Evolutionary conservation across 257 asterid species (phyloP), one percentile per base, ranked within the genome.

Genomic region (Paraleonurus japonicus): DNA sequence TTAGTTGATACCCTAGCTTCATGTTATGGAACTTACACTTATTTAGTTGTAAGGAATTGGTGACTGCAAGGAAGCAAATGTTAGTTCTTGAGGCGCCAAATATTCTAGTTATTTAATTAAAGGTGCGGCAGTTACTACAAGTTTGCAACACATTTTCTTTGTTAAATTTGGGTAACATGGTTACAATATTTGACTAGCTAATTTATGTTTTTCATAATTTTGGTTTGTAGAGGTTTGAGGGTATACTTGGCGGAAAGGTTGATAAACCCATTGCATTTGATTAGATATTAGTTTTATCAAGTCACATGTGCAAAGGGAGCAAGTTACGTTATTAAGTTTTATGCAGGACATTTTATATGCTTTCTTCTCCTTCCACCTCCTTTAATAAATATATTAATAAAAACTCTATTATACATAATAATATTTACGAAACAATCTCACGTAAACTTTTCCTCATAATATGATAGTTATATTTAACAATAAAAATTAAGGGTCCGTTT

Each of bases 41-140:
- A 81, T 80, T 82, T 79, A 95, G 99, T 78, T 95, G 99, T 72
- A 89, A 89, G 92, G 86, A 88, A 79, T 81, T 95, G 94, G 99
- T 92, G 82, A 77, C 88, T 70, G 99, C 99, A 69, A 87, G 94
- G 85, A 95, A 95, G 90, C 98, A 95, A 76, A 85, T 95, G 98
- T 84, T 97, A 13, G 72, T 95, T 61, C 85, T 85, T 75, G 92
- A 92, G 89, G 95, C 99, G 13, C 99, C 98, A 33, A 95, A 95
- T 82, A 91, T 95, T 63, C 97, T 95, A 68, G 99, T 95, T 20
- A 87, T 95, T 76, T 98, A 95, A 83, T 83, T 95, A 74, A 95
- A 95, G 99, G 99, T 92, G 41, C 60, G 79, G 32, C 51, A 17
- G 67, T 41, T 58, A 33, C 33, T 69, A 62, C 69, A 48, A 59